Base-by-base conservation (phyloP, 225 moss, liverwort and hornwort species). In the Takakia lepidozioides region DNA sequence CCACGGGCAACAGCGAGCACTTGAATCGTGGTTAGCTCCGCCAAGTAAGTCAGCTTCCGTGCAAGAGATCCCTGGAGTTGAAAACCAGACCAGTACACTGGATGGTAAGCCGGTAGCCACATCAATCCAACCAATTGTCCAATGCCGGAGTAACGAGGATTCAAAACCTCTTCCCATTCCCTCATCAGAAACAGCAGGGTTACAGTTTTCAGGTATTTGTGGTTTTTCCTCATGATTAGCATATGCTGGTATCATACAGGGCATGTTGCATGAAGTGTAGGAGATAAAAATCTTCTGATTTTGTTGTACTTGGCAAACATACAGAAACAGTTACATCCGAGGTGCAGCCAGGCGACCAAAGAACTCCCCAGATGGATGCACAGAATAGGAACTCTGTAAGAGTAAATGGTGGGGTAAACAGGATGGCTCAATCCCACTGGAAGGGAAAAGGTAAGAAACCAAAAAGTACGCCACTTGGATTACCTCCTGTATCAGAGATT, bases 11-110 rank as follows among this genome's bases (percentile, higher is more conserved):
- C 80, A 78, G 58, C 75, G 67, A 46, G 83, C 78, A 42, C 54
- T 98, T n/a, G 67, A 87, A 50, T 85, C 76, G 30, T 98, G 98
- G 98, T 64, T 98, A 74, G 83, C 77, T 63, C 75, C 73, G 27
- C 58, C 66, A 37, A 60, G 29, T 20, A 84, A 66, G 56, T 46
- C 62, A 40, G 49, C 42, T 23, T 42, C 46, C 18, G 69, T 32
- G 18, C 69, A 84, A 61, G 57, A 53, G 10, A 22, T 40, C 49
- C 32, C 32, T 32, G 32, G 32, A 32, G 8, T 32, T 32, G 11
- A 32, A 11, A 11, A 32, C 32, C 7, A 11, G 7, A 32, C 11
- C 32, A 32, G 32, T 32, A 11, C 11, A 32, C 32, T 6, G 11
- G 32, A 32, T 7, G 32, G 7, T 7, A 32, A 32, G 32, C 1